phyloP scores from a whole-genome alignment of 2,329 filamentous ascomycete genomes.

The Thermoascus crustaceus region DNA sequence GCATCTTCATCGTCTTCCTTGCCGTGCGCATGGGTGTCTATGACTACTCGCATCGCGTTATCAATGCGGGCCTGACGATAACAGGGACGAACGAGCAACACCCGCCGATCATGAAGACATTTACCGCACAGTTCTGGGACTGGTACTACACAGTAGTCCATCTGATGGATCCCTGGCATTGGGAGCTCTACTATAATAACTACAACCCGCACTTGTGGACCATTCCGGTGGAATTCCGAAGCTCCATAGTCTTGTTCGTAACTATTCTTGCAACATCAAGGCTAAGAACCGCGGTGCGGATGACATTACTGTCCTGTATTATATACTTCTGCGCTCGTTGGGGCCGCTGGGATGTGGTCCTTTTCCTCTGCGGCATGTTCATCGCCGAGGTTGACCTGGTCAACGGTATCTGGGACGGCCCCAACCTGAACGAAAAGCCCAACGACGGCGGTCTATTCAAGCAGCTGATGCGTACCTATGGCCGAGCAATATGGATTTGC shows the following conservation, averaged over 20 bases:
- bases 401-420: slow-evolving; percentile 27
- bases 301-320: slow-evolving; percentile 25
- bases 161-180: slow-evolving; percentile 33
- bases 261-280: slow-evolving; percentile 34
- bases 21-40: slow-evolving; percentile 36
- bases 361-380: slow-evolving; percentile 36
- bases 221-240: slow-evolving; percentile 39
- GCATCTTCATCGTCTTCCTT: slow-evolving; percentile 33
- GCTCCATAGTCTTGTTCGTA: slow-evolving; percentile 37
- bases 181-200: slow-evolving; percentile 33
- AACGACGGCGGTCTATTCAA: slow-evolving; percentile 9
- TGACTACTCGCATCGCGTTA: slow-evolving; percentile 29
- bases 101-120: slow-evolving; percentile 27
- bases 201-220: slow-evolving; percentile 42
- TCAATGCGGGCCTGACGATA: slow-evolving; percentile 30
- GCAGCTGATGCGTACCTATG: slow-evolving; percentile 15
- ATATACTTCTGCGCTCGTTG: slow-evolving; percentile 35
- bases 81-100: slow-evolving; percentile 37
- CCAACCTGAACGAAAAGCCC: slow-evolving; percentile 22
- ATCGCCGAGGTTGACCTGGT: slow-evolving; percentile 38
- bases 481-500: slow-evolving; percentile 27
- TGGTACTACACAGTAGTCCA: slow-evolving; percentile 25
- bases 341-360: slow-evolving; percentile 37
- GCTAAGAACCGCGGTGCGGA: slow-evolving; percentile 23
- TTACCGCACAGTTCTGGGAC: slow-evolving; percentile 29